Evolutionary conservation across 441 rosid species (phyloP).

Genomic region (Erodium texanum): DNA sequence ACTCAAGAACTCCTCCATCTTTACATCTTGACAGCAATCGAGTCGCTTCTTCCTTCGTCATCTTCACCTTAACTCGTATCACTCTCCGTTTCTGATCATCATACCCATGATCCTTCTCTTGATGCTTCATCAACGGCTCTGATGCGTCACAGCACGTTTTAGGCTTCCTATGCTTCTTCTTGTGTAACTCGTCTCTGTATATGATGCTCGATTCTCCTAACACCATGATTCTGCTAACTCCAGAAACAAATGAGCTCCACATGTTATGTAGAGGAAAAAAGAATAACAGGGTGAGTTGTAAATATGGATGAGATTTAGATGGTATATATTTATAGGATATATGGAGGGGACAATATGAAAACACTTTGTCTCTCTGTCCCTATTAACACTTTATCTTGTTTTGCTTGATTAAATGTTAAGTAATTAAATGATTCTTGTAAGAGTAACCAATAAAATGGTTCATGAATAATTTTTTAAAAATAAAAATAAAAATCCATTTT

Average conservation of each 20-base stretch:
- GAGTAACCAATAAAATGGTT: too few species aligned
- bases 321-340: too few species aligned
- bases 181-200: conserved; percentile 21
- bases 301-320: neutral
- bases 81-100: neutral
- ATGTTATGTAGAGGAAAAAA: neutral
- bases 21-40: conserved; percentile 30
- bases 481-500: too few species aligned
- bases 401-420: too few species aligned
- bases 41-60: conserved; percentile 36
- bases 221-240: neutral
- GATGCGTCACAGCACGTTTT: too few species aligned
- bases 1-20: conserved; percentile 34
- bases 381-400: too few species aligned
- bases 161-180: too few species aligned
- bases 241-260: conserved; percentile 13
- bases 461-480: too few species aligned
- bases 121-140: neutral
- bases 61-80: conserved; percentile 35
- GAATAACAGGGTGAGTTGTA: too few species aligned
- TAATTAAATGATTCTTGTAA: too few species aligned
- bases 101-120: neutral
- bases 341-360: too few species aligned
- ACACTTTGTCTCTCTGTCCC: too few species aligned
- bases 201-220: neutral